Evolutionary conservation across 768 basidiomycete genomes (phyloP).

Genomic region (Suillus fuscotomentosus): DNA sequence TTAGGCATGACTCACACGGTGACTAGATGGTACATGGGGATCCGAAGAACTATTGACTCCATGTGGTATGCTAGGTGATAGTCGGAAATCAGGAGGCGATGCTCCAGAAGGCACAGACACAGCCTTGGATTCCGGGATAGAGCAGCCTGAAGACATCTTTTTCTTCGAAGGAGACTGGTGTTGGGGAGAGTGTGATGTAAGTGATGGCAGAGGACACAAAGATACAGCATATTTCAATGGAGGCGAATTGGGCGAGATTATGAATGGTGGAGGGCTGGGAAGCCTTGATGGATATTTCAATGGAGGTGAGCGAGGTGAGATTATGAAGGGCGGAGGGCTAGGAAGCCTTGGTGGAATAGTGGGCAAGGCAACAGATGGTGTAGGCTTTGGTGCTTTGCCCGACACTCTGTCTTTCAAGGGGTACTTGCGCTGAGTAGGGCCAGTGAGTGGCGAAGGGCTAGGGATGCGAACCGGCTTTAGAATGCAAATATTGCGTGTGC

Average conservation of each 20-base stretch:
- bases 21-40: background rate
- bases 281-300: background rate
- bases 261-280: background rate
- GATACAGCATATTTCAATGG: background rate
- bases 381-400: background rate
- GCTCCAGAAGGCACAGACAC: background rate
- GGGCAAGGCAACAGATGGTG: background rate
- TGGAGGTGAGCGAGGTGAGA: background rate
- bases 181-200: background rate
- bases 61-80: background rate
- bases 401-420: background rate
- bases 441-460: background rate
- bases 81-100: background rate
- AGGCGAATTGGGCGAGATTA: background rate
- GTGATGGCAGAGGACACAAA: background rate
- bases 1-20: background rate
- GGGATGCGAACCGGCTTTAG: background rate
- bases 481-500: background rate
- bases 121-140: background rate
- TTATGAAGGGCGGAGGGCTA: background rate
- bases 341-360: background rate
- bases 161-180: background rate
- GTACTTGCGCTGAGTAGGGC: background rate
- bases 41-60: background rate
- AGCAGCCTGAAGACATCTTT: background rate